Evolutionary conservation across 2,329 filamentous ascomycete genomes (phyloP), one percentile per base, ranked within the genome.

Genomic region (Knufia petricola): DNA sequence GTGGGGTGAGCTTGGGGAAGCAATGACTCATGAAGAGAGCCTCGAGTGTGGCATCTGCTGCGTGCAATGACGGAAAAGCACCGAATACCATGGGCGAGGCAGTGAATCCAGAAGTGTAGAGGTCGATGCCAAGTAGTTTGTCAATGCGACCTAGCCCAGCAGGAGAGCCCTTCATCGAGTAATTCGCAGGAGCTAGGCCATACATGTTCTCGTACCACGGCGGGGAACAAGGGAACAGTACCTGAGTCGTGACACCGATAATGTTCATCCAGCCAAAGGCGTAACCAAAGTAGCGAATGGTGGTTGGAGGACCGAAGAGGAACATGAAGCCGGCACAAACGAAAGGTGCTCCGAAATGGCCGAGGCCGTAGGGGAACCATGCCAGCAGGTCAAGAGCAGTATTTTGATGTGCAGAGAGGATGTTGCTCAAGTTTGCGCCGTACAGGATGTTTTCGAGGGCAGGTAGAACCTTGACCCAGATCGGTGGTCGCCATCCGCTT

Each of bases 151-250:
- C 86, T 52, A 96, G 77, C 45, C 90, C 90, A 10, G 89, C 90
- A 1, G 90, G 88, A 39, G 87, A 90, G 43, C 90, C 90, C 38
- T 79, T 75, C 76, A 96, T 94, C 40, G 85, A 85, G 69, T 95
- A 95, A 60, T 92, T 87, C 42, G 90, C 90, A 2, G 90, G 89
- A 24, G 87, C 87, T 45, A 95, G 73, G 13, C 90, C 90, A 65
- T 95, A 87, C 60, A 85, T 76, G 66, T 92, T 94, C 74, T 95
- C 90, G 63, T 95, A 96, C 90, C 90, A 96, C 1, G 90, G 90
- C 21, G 90, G 87, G 20, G 89, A 92, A 72, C 90, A 95, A 1
- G 90, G 90, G 68, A 95, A 94, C 53, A 88, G 67, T 47, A 95
- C 75, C 69, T 95, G 89, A 56, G 94, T 89, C 26, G 82, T 79